A percentile compares a stretch with the other conserved stretches of the same genome.
Conservation (phyloP, 1,284 basidiomycete species). For the Fomitiporia mediterranea region DNA sequence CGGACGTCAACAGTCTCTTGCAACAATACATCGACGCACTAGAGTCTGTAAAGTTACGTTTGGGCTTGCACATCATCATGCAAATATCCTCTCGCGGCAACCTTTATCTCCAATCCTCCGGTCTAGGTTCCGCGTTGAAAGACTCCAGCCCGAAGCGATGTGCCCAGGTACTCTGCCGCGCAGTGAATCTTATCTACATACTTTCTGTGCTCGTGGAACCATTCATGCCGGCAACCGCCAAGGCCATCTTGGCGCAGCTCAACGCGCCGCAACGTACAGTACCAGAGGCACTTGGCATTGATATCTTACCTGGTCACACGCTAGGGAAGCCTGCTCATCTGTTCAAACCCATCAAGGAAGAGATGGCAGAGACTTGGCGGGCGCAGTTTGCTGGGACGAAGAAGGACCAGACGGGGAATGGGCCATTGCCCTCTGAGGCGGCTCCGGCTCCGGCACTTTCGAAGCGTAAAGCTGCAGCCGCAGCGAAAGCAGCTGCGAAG, state of each 20-base stretch:
- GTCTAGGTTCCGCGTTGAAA: conserved; percentile 89
- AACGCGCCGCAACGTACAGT: conserved; percentile 85
- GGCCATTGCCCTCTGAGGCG: conserved; percentile 34
- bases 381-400: conserved; percentile 72
- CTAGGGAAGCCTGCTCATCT: conserved; percentile 87
- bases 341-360: conserved; percentile 93
- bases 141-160: conserved; percentile 79
- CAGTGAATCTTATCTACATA: conserved; percentile 91
- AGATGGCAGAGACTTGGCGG: conserved; percentile 83
- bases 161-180: conserved; percentile 85
- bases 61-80: conserved; percentile 88
- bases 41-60: conserved; percentile 89
- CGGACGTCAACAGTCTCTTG: conserved; percentile 77
- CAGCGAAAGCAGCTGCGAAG: conserved; percentile 25
- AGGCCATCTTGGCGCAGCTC: conserved; percentile 81
- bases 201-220: conserved; percentile 86
- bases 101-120: conserved; percentile 87
- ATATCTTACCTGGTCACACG: conserved; percentile 84
- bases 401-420: conserved; percentile 32
- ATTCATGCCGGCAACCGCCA: conserved; percentile 93
- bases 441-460: conserved; percentile 40
- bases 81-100: conserved; percentile 90
- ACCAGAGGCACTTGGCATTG: conserved; percentile 63
- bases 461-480: conserved; percentile 50
- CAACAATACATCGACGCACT: conserved; percentile 83